A percentile compares a stretch with the other conserved stretches of the same genome.
These are phyloP conservation scores for Podaxis sp. DNA, from an alignment of 768 basidiomycete genomes.

Conservation along the genomic window DNA sequence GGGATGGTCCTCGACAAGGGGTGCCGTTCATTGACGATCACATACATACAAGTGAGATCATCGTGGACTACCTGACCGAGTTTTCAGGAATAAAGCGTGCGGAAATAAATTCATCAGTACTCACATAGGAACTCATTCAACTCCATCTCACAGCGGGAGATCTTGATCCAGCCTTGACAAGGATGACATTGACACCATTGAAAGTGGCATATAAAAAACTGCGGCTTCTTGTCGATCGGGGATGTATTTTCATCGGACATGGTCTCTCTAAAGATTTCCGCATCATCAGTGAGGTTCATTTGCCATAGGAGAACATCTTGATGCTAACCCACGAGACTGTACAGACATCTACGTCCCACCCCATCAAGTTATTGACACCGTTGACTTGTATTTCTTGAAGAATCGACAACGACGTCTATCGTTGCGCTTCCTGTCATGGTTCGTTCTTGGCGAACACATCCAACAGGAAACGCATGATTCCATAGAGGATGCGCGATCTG, in stretches of 20 bases:
- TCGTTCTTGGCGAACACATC: conserved; percentile 86
- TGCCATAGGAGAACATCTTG: background rate
- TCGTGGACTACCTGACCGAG: conserved; percentile 96
- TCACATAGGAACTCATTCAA: background rate
- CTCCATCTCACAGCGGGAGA: conserved; percentile 68
- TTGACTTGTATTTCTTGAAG: conserved; percentile 90
- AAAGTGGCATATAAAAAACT: conserved; percentile 99
- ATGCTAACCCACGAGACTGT: background rate
- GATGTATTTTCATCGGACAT: conserved; percentile 97
- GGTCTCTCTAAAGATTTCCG: conserved; percentile 97
- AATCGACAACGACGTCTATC: conserved; percentile 85
- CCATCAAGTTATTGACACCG: conserved; percentile 94
- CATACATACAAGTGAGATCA: conserved; percentile 92
- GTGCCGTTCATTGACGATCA: conserved; percentile 97
- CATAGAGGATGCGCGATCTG: conserved; percentile 94
- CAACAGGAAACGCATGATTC: conserved; percentile 96
- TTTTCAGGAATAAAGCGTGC: conserved; percentile 93
- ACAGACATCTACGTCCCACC: conserved; percentile 95
- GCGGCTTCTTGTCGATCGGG: conserved; percentile 86
- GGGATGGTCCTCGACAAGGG: conserved; percentile 76
- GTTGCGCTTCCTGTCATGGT: conserved; percentile 92
- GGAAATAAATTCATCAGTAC: conserved; percentile 21
- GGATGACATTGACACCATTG: conserved; percentile 87
- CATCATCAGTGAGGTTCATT: conserved; percentile 82
- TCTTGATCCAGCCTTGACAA: conserved; percentile 79